Base-by-base conservation (phyloP, 257 asterid species). In the Haberlea rhodopensis region DNA sequence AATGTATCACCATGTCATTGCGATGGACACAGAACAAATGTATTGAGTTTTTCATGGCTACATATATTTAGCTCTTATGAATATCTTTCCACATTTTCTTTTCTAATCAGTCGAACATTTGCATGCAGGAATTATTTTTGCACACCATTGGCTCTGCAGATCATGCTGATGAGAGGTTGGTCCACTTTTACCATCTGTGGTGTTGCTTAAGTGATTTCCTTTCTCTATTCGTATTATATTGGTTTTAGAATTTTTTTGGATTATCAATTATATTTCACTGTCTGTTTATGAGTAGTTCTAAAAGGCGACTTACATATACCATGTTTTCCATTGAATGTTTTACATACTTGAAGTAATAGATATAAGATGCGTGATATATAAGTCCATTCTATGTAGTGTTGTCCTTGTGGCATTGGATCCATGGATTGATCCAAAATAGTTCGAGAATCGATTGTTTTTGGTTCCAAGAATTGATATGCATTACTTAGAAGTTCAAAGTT, bases 101-200 rank as follows among this genome's bases (percentile, higher is more conserved):
- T 61, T 67, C 69, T 70, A 62, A 53, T 53, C 19, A 9, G 8
- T 43, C 69, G 18, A 69, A 43, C 66, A 52, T 58, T 75, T 71
- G 57, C 71, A 57, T 68, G 25, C 96, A 92, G 97, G 99, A 89
- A 71, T 70, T 92, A 62, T 79, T 89, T 75, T 57, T 87, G 84
- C 82, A 81, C 62, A 82, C 83, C 74, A 76, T 74, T 76, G 91
- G 77, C 60, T 70, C 82, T 56, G 74, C 75, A 18, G 87, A 78
- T 60, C 70, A 63, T 68, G 77, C 72, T 45, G 73, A 66, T 59
- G 80, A 79, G 72, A 85, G 96, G 97, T 87, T 65, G 71, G 74
- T 68, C 72, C 57, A 61, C 53, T 45, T 48, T 53, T 27, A 27
- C 53, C 29, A 48, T 66, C 34, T 34, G 5, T 51, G 32, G 58